Evolutionary conservation across 305 asterid genomes (phyloP), one percentile per base, ranked within the genome.

Genomic region (Rubia occidens): DNA sequence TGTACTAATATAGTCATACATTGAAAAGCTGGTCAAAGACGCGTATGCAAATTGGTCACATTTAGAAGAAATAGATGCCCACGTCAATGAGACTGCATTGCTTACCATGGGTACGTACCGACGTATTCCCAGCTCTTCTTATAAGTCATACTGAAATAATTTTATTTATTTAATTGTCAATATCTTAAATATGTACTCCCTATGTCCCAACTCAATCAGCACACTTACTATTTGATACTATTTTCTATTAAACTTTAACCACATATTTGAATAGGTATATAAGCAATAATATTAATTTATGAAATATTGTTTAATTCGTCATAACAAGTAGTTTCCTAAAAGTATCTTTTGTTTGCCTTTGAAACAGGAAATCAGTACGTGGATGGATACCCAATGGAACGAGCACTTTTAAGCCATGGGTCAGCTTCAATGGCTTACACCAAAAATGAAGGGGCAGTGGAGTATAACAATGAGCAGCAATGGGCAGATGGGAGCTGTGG

Each of bases 31-130:
- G 76, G 81, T 83, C 54, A 83, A 62, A 74, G 82, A 81, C 21
- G 95, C 95, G 32, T 80, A 80, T 67, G 69, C 45, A 60, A 81
- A 74, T 35, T 88, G 95, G 95, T 79, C 66, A 64, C 69, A 77
- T 55, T 79, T 86, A 13, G 88, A 84, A 70, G 86, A 80, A 84
- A 53, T 86, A 26, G 90, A 82, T 21, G 82, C 75, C 39, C 70
- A 24, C 11, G 73, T 62, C 18, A 74, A 78, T 14, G 82, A 80
- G 53, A 55, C 74, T 15, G 56, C 84, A 56, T 75, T 80, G 20
- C 77, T 84, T 8, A 77, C 80, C 44, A 75, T 65, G 59, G 84
- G 86, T 82, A 75, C 29, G 60, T 42, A 0, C 35, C 35, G 35
- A 1, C 35, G 1, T 32, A 32, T 32, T 32, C 35, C 24, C 24